Percentiles rank a stretch among this genome's conserved stretches.
Conservation (phyloP, 306 rosid species). For the Glycine latifolia region DNA sequence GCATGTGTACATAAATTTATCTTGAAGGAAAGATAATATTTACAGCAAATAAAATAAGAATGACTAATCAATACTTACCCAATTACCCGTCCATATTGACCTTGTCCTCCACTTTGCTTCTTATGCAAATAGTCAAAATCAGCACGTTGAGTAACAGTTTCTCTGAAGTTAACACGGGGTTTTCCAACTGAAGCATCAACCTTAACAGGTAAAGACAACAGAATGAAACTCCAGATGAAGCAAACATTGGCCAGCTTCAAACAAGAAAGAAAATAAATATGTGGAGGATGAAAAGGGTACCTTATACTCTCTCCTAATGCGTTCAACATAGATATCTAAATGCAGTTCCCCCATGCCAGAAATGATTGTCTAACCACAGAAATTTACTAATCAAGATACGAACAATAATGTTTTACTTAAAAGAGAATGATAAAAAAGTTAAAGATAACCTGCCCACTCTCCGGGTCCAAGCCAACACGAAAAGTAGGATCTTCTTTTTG, state of each 20-base stretch:
- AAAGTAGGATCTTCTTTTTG: constrained; percentile 98
- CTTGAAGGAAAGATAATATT: neutral
- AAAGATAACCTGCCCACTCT: constrained; percentile 89
- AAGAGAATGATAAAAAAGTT: neutral
- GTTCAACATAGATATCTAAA: constrained; percentile 95
- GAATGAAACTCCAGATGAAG: constrained; percentile 39
- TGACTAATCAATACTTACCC: constrained; percentile 67
- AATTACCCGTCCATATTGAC: constrained; percentile 96
- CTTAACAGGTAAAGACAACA: constrained; percentile 52
- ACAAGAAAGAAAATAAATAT: neutral
- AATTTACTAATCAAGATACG: constrained; percentile 32
- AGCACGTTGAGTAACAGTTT: constrained; percentile 92
- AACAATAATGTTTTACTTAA: constrained; percentile 24
- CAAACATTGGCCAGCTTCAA: constrained; percentile 39
- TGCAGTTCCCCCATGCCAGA: constrained; percentile 99
- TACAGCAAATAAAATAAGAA: constrained; percentile 25
- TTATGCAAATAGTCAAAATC: constrained; percentile 97
- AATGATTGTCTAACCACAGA: constrained; percentile 78
- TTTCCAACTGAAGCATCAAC: constrained; percentile 98
- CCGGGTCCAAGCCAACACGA: constrained; percentile 97
- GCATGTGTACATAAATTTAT: neutral
- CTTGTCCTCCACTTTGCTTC: constrained; percentile 97
- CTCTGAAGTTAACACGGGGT: constrained; percentile 99
- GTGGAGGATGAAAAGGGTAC: constrained; percentile 46
- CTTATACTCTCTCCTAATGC: constrained; percentile 94